These are phyloP conservation scores for Saturnispora silvae DNA, from an alignment of 805 yeast species.

Conservation along the genomic window DNA sequence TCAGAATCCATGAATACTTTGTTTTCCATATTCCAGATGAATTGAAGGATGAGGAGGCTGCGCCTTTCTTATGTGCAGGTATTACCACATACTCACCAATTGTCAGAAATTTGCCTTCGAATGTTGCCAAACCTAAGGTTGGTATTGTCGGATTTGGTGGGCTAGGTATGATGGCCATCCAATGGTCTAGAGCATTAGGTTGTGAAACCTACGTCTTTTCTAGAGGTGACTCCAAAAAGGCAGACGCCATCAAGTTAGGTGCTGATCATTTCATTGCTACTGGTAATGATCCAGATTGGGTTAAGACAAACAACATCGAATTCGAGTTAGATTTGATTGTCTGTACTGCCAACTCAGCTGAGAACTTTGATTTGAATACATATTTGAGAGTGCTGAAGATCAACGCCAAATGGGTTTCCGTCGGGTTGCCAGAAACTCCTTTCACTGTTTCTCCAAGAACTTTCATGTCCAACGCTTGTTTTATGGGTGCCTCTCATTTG, in stretches of 20 bases:
- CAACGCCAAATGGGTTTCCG: conserved; percentile 49
- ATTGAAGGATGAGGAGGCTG: conserved; percentile 43
- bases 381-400: conserved; percentile 44
- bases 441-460: conserved; percentile 32
- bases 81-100: conserved; percentile 63
- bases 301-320: conserved; percentile 14
- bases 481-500: conserved; percentile 47
- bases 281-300: conserved; percentile 28
- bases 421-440: conserved; percentile 52
- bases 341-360: conserved; percentile 42
- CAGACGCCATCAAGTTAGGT: conserved; percentile 43
- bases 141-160: conserved; percentile 62
- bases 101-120: conserved; percentile 30
- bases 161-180: conserved; percentile 53
- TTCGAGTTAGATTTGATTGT: conserved; percentile 39
- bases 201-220: conserved; percentile 53
- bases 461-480: conserved; percentile 34
- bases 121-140: conserved; percentile 31
- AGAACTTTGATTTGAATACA: conserved; percentile 36
- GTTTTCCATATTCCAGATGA: conserved; percentile 54
- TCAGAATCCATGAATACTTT: conserved; percentile 53
- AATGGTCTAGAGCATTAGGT: conserved; percentile 51
- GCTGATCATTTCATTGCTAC: conserved; percentile 47
- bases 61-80: conserved; percentile 74
- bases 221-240: conserved; percentile 38